Conservation (phyloP, 2,329 filamentous ascomycete genomes). For the Aspergillus amoenus region DNA sequence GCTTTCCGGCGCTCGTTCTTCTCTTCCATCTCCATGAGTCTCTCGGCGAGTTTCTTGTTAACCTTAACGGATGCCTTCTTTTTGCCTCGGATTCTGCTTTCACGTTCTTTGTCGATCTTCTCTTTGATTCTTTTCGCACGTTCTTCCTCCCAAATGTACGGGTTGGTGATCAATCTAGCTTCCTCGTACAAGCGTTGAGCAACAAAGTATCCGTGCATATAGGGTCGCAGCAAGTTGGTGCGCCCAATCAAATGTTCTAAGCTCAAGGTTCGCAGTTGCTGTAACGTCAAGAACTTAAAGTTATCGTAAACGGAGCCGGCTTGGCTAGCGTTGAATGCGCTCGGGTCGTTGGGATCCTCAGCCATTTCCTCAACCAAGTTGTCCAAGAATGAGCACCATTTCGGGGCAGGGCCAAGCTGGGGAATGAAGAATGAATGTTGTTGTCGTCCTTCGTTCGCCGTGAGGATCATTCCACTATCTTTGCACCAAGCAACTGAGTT, state of each 20-base stretch:
- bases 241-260: constrained; percentile 87
- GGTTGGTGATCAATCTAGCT: constrained; percentile 86
- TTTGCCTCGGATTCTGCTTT: constrained; percentile 86
- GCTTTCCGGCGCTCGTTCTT: constrained; percentile 50
- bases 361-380: constrained; percentile 99
- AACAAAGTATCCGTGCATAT: constrained; percentile 99
- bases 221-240: constrained; percentile 84
- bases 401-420: constrained; percentile 86
- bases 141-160: constrained; percentile 91
- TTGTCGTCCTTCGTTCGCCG: constrained; percentile 93
- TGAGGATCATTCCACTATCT: constrained; percentile 90
- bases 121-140: constrained; percentile 86
- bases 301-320: constrained; percentile 89
- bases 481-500: constrained; percentile 93
- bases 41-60: constrained; percentile 69
- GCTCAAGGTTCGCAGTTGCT: constrained; percentile 81
- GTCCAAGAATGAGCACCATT: constrained; percentile 95
- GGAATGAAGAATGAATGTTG: constrained; percentile 96
- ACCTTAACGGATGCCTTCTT: constrained; percentile 92
- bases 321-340: constrained; percentile 46
- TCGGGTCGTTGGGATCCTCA: constrained; percentile 68
- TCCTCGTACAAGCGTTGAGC: constrained; percentile 94
- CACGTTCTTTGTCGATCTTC: constrained; percentile 96
- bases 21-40: constrained; percentile 60
- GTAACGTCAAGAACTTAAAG: constrained; percentile 93